Evolutionary conservation across 345 rosid genomes (phyloP), one percentile per base, ranked within the genome.

Genomic region (Eucalyptus camaldulensis): DNA sequence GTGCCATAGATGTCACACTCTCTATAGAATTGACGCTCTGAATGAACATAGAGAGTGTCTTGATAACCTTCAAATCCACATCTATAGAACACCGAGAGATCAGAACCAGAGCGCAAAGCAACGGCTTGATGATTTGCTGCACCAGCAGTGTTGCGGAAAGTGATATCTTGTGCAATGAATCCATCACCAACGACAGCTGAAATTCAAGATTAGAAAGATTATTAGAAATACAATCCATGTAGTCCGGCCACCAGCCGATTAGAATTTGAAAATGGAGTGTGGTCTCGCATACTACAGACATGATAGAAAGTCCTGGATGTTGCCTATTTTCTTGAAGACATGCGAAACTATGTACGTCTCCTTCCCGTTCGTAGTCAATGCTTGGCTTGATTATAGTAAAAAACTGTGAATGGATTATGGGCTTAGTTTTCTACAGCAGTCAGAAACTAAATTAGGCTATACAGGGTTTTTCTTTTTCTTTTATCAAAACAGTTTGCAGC

Each of bases 41-140:
- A 95, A 91, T 95, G 97, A 37, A 91, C 96, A 87, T 96, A 96
- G 72, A 95, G 93, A 3, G 96, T 95, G 91, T 95, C 98, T 88
- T 96, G 96, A 89, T 95, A 94, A 5, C 92, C 97, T 86, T 94
- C 95, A 19, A 96, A 92, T 69, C 96, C 92, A 37, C 96, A 96
- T 10, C 89, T 90, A 88, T 94, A 94, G 87, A 96, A 94, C 45
- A 95, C 96, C 0, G 97, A 95, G 90, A 93, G 94, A 86, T 96
- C 97, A 5, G 96, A 92, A 19, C 94, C 96, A 45, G 96, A 95
- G 29, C 98, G 93, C 88, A 96, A 92, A 67, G 97, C 96, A 5
- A 96, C 97, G 3, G 97, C 98, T 87, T 96, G 98, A 87, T 22
- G 92, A 88, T 95, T 94, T 54, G 60, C 60, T 21, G 60, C 60